Evolutionary conservation across 305 asterid genomes (phyloP).

Genomic region (Fraxinus latifolia): DNA sequence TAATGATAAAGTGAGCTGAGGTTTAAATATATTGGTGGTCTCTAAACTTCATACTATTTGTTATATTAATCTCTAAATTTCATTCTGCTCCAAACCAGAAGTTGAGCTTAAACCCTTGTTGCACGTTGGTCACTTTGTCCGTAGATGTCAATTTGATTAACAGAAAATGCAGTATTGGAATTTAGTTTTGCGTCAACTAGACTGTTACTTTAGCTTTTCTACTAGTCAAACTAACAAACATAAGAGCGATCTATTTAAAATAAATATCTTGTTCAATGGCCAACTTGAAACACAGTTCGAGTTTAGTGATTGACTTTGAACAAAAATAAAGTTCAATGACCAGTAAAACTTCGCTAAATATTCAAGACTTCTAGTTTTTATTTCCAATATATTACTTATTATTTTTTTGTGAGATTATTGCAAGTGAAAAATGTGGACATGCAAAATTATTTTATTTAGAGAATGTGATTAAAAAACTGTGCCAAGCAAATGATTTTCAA

Average conservation of each 20-base stretch:
- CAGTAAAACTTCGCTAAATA: background rate
- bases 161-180: background rate
- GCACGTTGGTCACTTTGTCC: background rate
- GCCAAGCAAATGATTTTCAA: background rate
- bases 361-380: background rate
- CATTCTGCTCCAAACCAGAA: background rate
- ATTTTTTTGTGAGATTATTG: background rate
- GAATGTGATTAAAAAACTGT: background rate
- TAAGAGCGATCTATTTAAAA: background rate
- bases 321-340: background rate
- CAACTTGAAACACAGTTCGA: background rate
- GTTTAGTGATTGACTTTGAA: background rate
- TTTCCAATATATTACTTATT: background rate
- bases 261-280: background rate
- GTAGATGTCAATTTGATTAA: background rate
- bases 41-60: background rate
- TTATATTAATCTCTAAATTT: background rate
- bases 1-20: background rate
- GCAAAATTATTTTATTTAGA: background rate
- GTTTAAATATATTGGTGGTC: background rate
- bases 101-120: background rate
- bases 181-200: background rate
- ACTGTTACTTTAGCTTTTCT: background rate
- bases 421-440: background rate
- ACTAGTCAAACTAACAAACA: background rate